Evolutionary conservation across 2,329 filamentous ascomycete genomes (phyloP), one percentile per base, ranked within the genome.

Genomic region (Hypoxylon sp.): DNA sequence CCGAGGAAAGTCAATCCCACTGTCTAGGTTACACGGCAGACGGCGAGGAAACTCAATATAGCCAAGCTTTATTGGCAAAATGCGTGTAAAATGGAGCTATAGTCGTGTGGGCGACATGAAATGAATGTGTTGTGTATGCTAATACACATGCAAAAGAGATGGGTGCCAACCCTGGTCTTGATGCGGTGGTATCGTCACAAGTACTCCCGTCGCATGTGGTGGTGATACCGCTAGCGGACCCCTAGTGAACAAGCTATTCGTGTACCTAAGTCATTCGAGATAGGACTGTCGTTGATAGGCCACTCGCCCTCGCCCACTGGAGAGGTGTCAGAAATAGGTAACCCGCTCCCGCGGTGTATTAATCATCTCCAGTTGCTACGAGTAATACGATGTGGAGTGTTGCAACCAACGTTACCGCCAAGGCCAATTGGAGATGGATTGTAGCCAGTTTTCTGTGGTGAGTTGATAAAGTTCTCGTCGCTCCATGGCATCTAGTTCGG

Each of bases 331-430:
- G 51, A 50, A 55, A 57, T 55, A 33, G 48, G 49, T 40, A 68
- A 53, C 20, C 46, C 20, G 37, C 30, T 57, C 17, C 31, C 17
- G 40, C 27, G 17, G 2, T 20, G 48, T 40, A 46, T 46, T 22
- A 35, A 17, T 56, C 17, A 54, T 58, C 49, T 35, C 53, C 33
- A 53, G 48, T 55, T 42, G 48, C 4, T 31, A 20, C 7, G 1
- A 14, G 14, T 27, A 48, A 59, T n/a, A 22, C 46, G 40, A 58
- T 53, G 63, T 64, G 54, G 70, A 68, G 63, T 64, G 68, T 64
- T 64, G 54, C 49, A 65, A 27, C 57, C 46, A 55, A 65, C 13
- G 61, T 63, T 65, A 65, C 54, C 48, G 54, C 64, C 53, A 70
- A 70, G 60, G 22, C 17, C 25, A 42, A 40, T 54, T 59, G 27